These are phyloP conservation scores for Lunularia cruciata DNA, from an alignment of 225 moss, liverwort and hornwort species.

Conservation along the genomic window DNA sequence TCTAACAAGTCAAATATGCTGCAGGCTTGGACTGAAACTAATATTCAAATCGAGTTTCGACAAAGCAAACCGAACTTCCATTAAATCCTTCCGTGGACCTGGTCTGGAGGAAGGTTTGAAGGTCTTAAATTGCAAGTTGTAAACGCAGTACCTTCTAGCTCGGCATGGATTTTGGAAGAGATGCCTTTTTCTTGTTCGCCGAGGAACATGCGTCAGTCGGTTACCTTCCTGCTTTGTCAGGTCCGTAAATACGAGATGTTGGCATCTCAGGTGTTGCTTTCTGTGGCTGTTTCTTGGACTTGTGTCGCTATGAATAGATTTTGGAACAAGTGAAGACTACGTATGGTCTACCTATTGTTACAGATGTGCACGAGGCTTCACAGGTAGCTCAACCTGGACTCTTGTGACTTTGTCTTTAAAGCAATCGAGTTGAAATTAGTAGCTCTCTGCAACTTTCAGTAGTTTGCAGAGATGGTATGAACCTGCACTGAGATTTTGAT, in stretches of 20 bases:
- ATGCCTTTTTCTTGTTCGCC: no score
- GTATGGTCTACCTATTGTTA: conserved; percentile 66
- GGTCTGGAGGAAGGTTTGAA: conserved; percentile 83
- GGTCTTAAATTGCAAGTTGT: conserved; percentile 18
- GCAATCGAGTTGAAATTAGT: no score
- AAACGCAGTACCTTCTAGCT: background rate
- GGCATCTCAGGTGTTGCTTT: no score
- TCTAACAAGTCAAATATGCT: background rate
- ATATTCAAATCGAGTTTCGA: conserved; percentile 95
- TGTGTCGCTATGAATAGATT: conserved; percentile 38
- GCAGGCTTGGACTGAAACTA: conserved; percentile 72
- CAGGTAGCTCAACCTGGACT: conserved; percentile 36
- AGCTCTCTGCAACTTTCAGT: no score
- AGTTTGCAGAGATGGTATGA: no score
- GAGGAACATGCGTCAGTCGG: no score
- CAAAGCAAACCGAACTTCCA: conserved; percentile 90
- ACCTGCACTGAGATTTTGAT: no score
- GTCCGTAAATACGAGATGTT: no score
- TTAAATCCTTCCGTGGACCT: conserved; percentile 79
- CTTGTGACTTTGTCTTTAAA: no score
- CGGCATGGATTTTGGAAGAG: no score
- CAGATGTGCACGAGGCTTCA: conserved; percentile 81
- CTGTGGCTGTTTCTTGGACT: no score
- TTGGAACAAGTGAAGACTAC: conserved; percentile 67
- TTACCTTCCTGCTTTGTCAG: no score